A percentile compares a stretch with the other conserved stretches of the same genome.
Conservation (phyloP, 1,139 yeast genomes). For the Geotrichum restrictum region DNA sequence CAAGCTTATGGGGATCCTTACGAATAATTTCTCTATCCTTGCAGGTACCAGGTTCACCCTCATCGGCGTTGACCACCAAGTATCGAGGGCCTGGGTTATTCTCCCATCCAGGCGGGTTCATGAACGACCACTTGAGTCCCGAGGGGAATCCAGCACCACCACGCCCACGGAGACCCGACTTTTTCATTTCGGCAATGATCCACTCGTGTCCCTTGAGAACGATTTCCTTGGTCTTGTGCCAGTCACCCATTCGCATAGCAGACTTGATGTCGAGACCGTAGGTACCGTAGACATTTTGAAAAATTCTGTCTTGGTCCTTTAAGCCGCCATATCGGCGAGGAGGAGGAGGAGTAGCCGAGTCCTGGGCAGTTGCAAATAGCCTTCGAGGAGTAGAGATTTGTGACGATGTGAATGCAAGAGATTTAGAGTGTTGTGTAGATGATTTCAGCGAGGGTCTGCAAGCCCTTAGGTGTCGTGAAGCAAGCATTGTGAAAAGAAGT, state of each 20-base stretch:
- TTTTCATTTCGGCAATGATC: conserved; percentile 82
- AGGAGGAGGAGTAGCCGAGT: conserved; percentile 20
- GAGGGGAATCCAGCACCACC: conserved; percentile 94
- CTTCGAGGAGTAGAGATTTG: conserved; percentile 7
- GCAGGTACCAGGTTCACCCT: conserved; percentile 92
- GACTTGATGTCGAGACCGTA: conserved; percentile 72
- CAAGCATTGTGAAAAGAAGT: conserved; percentile 15
- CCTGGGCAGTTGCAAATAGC: conserved; percentile 35
- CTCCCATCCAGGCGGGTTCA: conserved; percentile 95
- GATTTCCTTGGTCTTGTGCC: conserved; percentile 86
- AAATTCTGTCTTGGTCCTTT: conserved; percentile 77
- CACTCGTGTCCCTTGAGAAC: conserved; percentile 77
- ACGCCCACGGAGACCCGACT: conserved; percentile 82
- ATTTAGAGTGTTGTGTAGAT: conserved; percentile 10
- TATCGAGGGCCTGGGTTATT: conserved; percentile 81
- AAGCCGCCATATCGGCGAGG: conserved; percentile 70
- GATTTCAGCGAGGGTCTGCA: conserved; percentile 17
- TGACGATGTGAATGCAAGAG: conserved; percentile 17
- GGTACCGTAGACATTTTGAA: conserved; percentile 72
- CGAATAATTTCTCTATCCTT: conserved; percentile 86
- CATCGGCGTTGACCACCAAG: conserved; percentile 85
- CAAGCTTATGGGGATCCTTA: conserved; percentile 84
- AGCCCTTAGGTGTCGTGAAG: conserved; percentile 20
- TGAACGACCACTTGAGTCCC: conserved; percentile 85
- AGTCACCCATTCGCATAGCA: conserved; percentile 77